Base-by-base conservation (phyloP, 257 asterid genomes). In the Knoxia roxburghii region DNA sequence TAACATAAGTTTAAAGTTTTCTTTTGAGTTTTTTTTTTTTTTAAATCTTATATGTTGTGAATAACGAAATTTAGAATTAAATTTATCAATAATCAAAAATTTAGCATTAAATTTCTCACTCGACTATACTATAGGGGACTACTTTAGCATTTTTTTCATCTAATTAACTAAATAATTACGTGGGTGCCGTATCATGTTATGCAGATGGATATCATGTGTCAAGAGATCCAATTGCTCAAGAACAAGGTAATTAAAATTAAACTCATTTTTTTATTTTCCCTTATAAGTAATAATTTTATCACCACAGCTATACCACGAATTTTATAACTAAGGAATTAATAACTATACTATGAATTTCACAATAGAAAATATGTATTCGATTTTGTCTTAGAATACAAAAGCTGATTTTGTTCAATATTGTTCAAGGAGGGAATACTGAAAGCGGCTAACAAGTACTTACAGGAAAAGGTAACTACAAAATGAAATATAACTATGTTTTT, bases 181-280 rank as follows among this genome's bases (percentile, higher is more conserved):
- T 14, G 10, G 45, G 20, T 5, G 15, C 3, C 13, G 5, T 51
- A 26, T 53, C 29, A 26, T 32, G 29, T 35, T 59, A 7, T 72
- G 74, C 77, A 90, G 96, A 90, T 82, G 96, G 95, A 90, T 78
- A 83, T 77, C 27, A 86, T 90, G 96, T 83, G 67, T 82, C 96
- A 90, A 76, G 95, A 91, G 78, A 91, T 91, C 73, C 94, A 85
- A 78, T 64, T 85, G 69, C 88, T 91, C 46, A 91, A 82, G 80
- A 86, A 85, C 54, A 88, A 86, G 95, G 98, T 91, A 59, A n/a
- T n/a, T n/a, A 24, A 3, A 21, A 65, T 53, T 30, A 23, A 55
- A 41, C 35, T 51, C 21, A 48, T 8, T 32, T 27, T 50, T 2
- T 32, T 6, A 2, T 43, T n/a, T 62, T 1, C 50, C n/a, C n/a